Evolutionary conservation across 495 filamentous ascomycete species (phyloP), one percentile per base, ranked within the genome.

Genomic region (Sabuloglossum arenarium): DNA sequence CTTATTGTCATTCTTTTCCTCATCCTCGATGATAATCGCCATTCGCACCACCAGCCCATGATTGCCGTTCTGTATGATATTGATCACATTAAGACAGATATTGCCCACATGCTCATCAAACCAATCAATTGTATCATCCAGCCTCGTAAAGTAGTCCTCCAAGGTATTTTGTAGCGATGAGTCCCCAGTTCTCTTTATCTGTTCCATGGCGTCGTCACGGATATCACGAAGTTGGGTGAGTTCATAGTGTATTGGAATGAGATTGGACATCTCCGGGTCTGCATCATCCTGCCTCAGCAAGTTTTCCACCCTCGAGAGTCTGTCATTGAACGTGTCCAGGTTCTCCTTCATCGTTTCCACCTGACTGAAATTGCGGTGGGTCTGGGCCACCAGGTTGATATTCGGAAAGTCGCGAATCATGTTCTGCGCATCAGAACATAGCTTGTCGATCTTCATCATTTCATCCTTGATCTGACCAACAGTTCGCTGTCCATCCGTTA

Each of bases 351-450:
- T 96, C 61, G 81, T 76, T 71, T 95, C 79, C 49, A 91, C 88
- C 28, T 85, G 85, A 55, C 84, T 82, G 64, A 97, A 97, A 66
- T 97, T 94, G 57, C 88, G 76, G 69, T 99, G 91, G 28, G 93
- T 86, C 67, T 90, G 85, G 24, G 88, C 87, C 42, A 97, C 80
- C 60, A 86, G 72, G 66, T 96, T 95, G 68, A 99, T 95, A 63
- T 91, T 86, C 34, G 93, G 86, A 65, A 99, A 99, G 70, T 97
- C 91, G 57, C 82, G 79, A 57, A 97, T 94, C 78, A 94, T 94
- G 62, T 84, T 81, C 71, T 97, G 90, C 52, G 87, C 85, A 67
- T 97, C 93, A 58, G 86, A 85, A 70, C 91, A 97, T 53, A 99
- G 76, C 73, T 88, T 90, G 69, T 97, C 93, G 66, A 99, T 96